A percentile compares a stretch with the other conserved stretches of the same genome.
phyloP scores from a whole-genome alignment of 345 rosid species.

The Gynandropsis gynandra region DNA sequence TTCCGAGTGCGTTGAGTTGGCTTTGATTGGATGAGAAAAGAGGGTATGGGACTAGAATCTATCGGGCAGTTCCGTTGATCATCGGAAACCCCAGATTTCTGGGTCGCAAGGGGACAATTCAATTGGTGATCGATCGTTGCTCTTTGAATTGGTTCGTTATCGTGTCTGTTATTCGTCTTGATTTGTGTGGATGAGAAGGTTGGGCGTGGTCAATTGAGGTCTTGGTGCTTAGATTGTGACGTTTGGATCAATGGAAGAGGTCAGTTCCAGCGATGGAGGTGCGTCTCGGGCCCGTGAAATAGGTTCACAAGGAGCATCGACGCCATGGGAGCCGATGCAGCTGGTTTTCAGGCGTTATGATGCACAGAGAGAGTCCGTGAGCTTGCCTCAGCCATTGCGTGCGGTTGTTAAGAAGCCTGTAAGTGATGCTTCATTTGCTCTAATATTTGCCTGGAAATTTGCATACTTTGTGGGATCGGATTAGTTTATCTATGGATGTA shows the following conservation, averaged over 20 bases:
- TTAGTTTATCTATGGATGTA: slow-evolving; percentile 1
- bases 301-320: slow-evolving; percentile 27
- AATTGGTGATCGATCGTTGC: slow-evolving; percentile 27
- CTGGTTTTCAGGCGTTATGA: slow-evolving; percentile 47
- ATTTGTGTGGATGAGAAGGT: slow-evolving; percentile 27
- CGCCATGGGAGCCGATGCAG: slow-evolving; percentile 67
- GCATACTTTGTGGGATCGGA: slow-evolving; percentile 1
- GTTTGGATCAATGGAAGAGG: slow-evolving; percentile 53
- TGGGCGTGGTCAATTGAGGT: slow-evolving; percentile 31
- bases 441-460: slow-evolving; percentile 1
- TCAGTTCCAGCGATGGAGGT: slow-evolving; percentile 39
- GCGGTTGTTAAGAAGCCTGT: slow-evolving; percentile 63
- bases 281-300: slow-evolving; percentile 27
- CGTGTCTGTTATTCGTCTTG: slow-evolving; percentile 10
- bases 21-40: slow-evolving; percentile 40
- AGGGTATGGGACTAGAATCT: slow-evolving; percentile 68
- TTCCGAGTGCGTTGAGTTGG: slow-evolving; percentile 32
- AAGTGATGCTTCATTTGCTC: slow-evolving; percentile 27
- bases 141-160: neutral
- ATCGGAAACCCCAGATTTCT: slow-evolving; percentile 22
- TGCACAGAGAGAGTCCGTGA: slow-evolving; percentile 24
- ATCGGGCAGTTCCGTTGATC: slow-evolving; percentile 40
- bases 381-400: slow-evolving; percentile 30
- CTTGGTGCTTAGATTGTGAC: slow-evolving; percentile 28
- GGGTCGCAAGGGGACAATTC: slow-evolving; percentile 15